Evolutionary conservation across 768 basidiomycete species (phyloP).

Genomic region (Tricholoma matsutake): DNA sequence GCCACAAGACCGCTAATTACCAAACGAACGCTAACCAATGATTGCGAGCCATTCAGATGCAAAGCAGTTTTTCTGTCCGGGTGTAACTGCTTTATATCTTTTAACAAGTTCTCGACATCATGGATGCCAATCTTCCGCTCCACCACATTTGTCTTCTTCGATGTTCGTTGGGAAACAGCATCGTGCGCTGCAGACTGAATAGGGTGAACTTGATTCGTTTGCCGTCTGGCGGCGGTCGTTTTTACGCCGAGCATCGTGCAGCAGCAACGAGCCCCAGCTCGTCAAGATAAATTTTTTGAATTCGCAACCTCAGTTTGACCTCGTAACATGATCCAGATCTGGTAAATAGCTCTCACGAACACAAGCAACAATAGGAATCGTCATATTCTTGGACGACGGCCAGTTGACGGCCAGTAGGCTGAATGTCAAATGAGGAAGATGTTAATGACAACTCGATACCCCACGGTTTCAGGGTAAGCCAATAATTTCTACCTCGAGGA

Average conservation of each 20-base stretch:
- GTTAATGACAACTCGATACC: too few relatives aligned
- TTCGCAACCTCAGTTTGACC: not conserved
- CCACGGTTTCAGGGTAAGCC: too few relatives aligned
- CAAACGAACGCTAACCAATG: not conserved
- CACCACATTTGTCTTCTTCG: not conserved
- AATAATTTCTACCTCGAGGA: too few relatives aligned
- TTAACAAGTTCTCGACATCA: not conserved
- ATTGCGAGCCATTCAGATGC: not conserved
- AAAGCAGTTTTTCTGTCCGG: not conserved
- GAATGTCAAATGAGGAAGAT: too few relatives aligned
- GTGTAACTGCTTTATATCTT: not conserved
- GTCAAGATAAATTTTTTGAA: constrained; percentile 15
- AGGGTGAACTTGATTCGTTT: constrained; percentile 1
- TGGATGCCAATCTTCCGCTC: not conserved
- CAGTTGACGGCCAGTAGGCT: too few relatives aligned
- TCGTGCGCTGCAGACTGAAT: not conserved
- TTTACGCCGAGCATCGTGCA: constrained; percentile 5
- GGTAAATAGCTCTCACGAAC: too few relatives aligned
- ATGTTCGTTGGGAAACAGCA: not conserved
- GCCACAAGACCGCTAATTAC: not conserved
- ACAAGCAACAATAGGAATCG: too few relatives aligned
- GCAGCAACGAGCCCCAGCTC: not conserved
- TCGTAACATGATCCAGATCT: too few relatives aligned
- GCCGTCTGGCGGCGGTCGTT: constrained; percentile 4
- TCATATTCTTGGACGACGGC: too few relatives aligned